Conservation (phyloP, 306 rosid genomes). For the Vigna radiata region DNA sequence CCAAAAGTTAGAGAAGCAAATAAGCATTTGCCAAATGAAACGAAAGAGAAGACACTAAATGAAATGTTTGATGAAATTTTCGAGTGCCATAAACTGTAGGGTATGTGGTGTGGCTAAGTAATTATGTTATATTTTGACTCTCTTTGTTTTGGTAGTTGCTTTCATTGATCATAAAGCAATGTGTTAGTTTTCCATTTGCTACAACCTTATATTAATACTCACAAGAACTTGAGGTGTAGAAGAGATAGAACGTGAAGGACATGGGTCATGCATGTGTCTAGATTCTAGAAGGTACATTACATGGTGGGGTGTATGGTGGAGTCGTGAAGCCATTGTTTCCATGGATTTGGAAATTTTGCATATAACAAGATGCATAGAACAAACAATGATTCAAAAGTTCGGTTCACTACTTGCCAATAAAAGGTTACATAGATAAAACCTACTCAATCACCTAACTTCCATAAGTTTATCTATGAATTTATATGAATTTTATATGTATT, state of each 20-base stretch:
- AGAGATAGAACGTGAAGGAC: constrained; percentile 29
- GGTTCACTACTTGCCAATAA: constrained; percentile 36
- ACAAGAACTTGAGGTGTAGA: constrained; percentile 12
- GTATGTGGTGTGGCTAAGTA: constrained; percentile 27
- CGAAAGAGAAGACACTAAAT: neutral
- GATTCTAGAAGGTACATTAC: constrained; percentile 34
- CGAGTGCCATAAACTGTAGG: constrained; percentile 37
- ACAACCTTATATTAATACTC: constrained; percentile 4
- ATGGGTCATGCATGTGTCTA: constrained; percentile 31
- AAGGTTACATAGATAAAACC: neutral
- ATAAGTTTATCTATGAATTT: too few species aligned
- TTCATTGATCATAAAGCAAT: constrained; percentile 24
- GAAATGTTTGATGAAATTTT: neutral
- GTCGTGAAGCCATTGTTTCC: constrained; percentile 20
- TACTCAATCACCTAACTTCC: neutral
- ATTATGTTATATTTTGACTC: constrained; percentile 22
- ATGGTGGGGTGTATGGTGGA: constrained; percentile 1
- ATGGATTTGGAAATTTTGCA: neutral
- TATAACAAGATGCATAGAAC: neutral
- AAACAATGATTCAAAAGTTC: constrained; percentile 22
- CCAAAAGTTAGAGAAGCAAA: neutral
- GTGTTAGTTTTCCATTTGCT: constrained; percentile 36
- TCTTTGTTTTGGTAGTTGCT: constrained; percentile 35
- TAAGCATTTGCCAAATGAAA: neutral
- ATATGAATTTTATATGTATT: too few species aligned